Base-by-base conservation (phyloP, 2,329 filamentous ascomycete genomes). In the Paraphoma chrysanthemicola region DNA sequence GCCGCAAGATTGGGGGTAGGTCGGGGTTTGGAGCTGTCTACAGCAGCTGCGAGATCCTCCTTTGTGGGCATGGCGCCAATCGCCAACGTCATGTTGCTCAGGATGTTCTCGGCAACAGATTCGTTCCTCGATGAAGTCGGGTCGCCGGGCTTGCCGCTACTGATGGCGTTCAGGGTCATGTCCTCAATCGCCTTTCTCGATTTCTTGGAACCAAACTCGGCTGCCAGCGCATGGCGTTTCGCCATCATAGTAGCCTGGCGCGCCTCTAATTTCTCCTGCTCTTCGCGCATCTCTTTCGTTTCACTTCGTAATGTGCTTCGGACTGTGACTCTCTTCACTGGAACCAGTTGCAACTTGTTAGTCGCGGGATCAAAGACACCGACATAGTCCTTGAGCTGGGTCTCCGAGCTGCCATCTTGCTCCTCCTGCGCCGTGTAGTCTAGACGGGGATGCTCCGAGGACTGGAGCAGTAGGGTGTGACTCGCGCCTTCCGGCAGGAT, bases 161-260 rank as follows among this genome's bases (percentile, higher is more conserved):
- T 71, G 64, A 94, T 92, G 16, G 90, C 89, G 70, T 93, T 93
- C 67, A 90, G 83, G 2, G 87, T 87, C 61, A 85, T 82, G 53
- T 88, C 85, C 29, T 84, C 82, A 64, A 95, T 87, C 1, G 87
- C 89, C 79, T 93, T 94, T 82, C 88, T 90, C 18, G 91, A 90
- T 78, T 93, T 94, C 80, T 91, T 93, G 28, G 91, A 94, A 74
- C 92, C 92, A 69, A 96, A 96, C 31, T 89, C 87, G 67, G 90
- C 84, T 41, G 90, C 90, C 11, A 96, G 86, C 2, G 88, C 86
- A 66, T 87, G 88, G 65, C 86, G 86, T 70, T 85, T 85, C 29
- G 89, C 85, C 67, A 84, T 79, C 68, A 84, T 84, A 44, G 63
- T 76, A 54, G 53, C 67, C 56, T 65, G 71, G 8, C 58, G 64